Conservation (phyloP, 140 eudicot genomes). For the Anethum foeniculum region DNA sequence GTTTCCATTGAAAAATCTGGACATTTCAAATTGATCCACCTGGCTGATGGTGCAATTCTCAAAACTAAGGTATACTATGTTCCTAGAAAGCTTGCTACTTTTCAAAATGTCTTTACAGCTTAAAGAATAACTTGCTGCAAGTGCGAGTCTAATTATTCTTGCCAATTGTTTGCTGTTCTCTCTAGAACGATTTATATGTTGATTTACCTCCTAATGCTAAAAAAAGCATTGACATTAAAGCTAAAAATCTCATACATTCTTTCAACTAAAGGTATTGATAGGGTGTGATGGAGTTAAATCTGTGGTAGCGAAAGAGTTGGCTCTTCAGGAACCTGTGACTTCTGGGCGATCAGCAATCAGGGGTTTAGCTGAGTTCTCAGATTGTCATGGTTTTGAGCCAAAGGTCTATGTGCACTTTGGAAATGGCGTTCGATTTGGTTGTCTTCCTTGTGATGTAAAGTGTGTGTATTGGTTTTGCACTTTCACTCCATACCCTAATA, state of each 20-base stretch:
- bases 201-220: not conserved
- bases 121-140: not conserved
- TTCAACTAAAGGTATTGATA: constrained; percentile 42
- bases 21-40: constrained; percentile 52
- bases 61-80: constrained; percentile 47
- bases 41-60: constrained; percentile 50
- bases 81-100: not conserved
- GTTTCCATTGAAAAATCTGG: constrained; percentile 43
- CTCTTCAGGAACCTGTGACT: constrained; percentile 43
- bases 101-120: not conserved
- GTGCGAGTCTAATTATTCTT: not conserved
- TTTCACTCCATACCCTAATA: constrained; percentile 31
- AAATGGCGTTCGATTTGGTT: constrained; percentile 61
- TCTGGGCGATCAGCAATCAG: constrained; percentile 67
- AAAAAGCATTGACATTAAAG: not conserved
- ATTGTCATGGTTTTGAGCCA: constrained; percentile 54
- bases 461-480: constrained; percentile 73
- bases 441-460: constrained; percentile 53
- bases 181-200: not conserved
- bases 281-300: constrained; percentile 92
- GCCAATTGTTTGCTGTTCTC: not conserved
- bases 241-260: not conserved
- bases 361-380: constrained; percentile 57
- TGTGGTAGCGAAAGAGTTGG: constrained; percentile 58
- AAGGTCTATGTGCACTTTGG: constrained; percentile 37